These are phyloP conservation scores for Colletotrichum phormii DNA, from an alignment of 2,329 filamentous ascomycete genomes.

Conservation along the genomic window DNA sequence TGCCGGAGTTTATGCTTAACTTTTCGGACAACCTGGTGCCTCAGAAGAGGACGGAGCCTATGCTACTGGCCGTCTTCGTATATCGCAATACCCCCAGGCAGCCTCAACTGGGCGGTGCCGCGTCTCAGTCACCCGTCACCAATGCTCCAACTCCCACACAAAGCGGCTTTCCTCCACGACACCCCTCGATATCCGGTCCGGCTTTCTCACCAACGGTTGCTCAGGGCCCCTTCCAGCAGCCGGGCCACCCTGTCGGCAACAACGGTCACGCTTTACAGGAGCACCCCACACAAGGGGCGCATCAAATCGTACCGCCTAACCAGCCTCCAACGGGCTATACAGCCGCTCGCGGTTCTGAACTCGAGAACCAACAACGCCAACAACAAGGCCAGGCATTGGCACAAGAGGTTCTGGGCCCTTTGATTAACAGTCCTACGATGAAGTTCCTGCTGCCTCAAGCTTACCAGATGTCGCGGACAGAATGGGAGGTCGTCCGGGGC, in stretches of 20 bases:
- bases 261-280: conserved; percentile 28
- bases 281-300: conserved; percentile 38
- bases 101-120: conserved; percentile 43
- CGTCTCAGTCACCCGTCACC: conserved; percentile 40
- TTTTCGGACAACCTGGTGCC: conserved; percentile 88
- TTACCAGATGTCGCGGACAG: conserved; percentile 73
- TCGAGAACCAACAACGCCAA: conserved; percentile 56
- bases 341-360: conserved; percentile 41
- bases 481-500: conserved; percentile 79
- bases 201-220: conserved; percentile 60
- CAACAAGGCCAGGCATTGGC: conserved; percentile 68
- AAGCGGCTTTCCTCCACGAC: conserved; percentile 51
- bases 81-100: conserved; percentile 72
- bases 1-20: conserved; percentile 89
- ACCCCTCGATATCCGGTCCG: conserved; percentile 61
- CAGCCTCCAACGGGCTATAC: conserved; percentile 39
- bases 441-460: conserved; percentile 77
- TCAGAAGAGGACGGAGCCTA: conserved; percentile 75
- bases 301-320: conserved; percentile 37
- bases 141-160: conserved; percentile 50
- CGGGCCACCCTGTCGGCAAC: conserved; percentile 10
- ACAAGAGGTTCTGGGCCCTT: conserved; percentile 71
- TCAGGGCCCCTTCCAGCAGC: conserved; percentile 44
- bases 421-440: conserved; percentile 73
- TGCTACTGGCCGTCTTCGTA: conserved; percentile 87